A percentile compares a stretch with the other conserved stretches of the same genome.
These are phyloP conservation scores for Populus hybrid DNA, from an alignment of 441 rosid species.

Conservation along the genomic window DNA sequence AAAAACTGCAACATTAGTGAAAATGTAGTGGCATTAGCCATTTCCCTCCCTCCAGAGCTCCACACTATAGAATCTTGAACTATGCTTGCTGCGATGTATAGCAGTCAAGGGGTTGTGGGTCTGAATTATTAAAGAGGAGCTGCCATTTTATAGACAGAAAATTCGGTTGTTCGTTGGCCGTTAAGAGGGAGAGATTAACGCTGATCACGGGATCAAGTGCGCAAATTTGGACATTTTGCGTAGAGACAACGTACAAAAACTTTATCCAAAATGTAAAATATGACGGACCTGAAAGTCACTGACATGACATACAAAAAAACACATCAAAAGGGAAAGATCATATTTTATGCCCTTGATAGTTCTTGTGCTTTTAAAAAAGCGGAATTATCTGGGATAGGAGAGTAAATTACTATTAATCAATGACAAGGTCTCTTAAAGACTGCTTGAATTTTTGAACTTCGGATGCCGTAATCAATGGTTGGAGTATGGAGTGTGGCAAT, in stretches of 20 bases:
- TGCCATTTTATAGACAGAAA: conserved; percentile 34
- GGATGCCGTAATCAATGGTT: conserved; percentile 39
- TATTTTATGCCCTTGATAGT: not conserved
- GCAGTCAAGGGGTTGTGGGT: not conserved
- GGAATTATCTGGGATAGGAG: not conserved
- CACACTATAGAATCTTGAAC: not conserved
- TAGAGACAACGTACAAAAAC: conserved; percentile 17
- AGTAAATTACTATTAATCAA: not conserved
- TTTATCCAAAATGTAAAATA: conserved; percentile 16
- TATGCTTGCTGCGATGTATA: not conserved
- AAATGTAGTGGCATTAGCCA: conserved; percentile 24
- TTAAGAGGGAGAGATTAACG: conserved; percentile 19
- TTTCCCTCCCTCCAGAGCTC: not conserved
- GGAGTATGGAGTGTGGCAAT: conserved; percentile 7
- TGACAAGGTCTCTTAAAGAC: conserved; percentile 14
- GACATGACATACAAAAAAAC: not conserved
- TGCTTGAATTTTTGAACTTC: conserved; percentile 24
- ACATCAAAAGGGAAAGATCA: not conserved
- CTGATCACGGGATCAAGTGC: conserved; percentile 57
- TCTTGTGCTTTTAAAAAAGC: conserved; percentile 14
- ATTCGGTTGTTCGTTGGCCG: conserved; percentile 37
- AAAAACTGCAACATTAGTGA: conserved; percentile 14
- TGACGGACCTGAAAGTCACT: conserved; percentile 5
- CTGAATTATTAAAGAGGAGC: conserved; percentile 5
- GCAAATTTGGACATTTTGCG: conserved; percentile 29